These are phyloP conservation scores for Marasmius tenuissimus DNA, from an alignment of 1,284 basidiomycete genomes.

Conservation along the genomic window DNA sequence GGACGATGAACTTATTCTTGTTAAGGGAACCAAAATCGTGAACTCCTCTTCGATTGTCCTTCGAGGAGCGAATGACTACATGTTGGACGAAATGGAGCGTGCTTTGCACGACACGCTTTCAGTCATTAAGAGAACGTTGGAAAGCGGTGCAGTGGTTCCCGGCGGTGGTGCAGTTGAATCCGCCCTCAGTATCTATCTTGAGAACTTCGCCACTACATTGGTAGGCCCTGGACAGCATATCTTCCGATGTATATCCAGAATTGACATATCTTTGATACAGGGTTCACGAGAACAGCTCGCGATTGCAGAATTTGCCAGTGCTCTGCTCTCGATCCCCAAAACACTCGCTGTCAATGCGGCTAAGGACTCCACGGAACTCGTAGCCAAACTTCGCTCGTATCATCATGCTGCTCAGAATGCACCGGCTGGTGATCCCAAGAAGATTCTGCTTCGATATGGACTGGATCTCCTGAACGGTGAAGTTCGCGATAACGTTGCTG, in stretches of 20 bases:
- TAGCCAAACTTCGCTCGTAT: conserved; percentile 95
- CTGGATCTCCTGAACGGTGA: conserved; percentile 94
- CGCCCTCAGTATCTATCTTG: conserved; percentile 95
- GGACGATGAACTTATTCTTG: conserved; percentile 97
- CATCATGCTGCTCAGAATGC: conserved; percentile 97
- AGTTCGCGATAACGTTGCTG: conserved; percentile 92
- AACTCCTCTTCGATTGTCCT: conserved; percentile 92
- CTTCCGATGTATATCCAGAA: conserved; percentile 3
- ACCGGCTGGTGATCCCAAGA: conserved; percentile 90
- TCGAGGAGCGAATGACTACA: conserved; percentile 98
- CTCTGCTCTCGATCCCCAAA: conserved; percentile 95
- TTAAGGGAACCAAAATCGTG: conserved; percentile 98
- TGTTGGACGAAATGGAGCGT: conserved; percentile 99
- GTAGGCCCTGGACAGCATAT: conserved; percentile 46
- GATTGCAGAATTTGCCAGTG: conserved; percentile 96
- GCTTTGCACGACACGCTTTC: conserved; percentile 94
- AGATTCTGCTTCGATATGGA: conserved; percentile 91
- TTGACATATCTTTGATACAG: conserved; percentile 39
- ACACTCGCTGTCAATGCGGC: conserved; percentile 97
- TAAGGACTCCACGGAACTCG: conserved; percentile 97
- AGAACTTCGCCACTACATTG: conserved; percentile 98
- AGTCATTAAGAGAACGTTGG: conserved; percentile 95
- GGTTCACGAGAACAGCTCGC: conserved; percentile 98
- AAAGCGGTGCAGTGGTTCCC: conserved; percentile 94
- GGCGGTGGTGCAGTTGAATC: conserved; percentile 98